A percentile compares a stretch with the other conserved stretches of the same genome.
Evolutionary conservation across 73 alveolate genomes (phyloP).

Genomic region (Strombidium stylifer): DNA sequence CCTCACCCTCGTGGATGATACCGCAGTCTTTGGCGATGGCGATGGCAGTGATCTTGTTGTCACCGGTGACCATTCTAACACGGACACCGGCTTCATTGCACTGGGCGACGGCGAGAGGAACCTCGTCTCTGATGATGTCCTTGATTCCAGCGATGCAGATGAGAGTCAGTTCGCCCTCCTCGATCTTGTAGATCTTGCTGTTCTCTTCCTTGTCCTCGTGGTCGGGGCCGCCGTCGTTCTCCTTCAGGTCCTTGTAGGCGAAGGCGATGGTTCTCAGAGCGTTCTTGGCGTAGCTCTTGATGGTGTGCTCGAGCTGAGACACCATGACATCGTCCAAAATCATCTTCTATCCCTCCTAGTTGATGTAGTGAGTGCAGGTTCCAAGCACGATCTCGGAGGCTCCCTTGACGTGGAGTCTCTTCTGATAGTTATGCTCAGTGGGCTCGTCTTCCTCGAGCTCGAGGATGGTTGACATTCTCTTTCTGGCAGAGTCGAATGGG

Average conservation of each 20-base stretch:
- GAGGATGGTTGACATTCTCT: conserved; percentile 87
- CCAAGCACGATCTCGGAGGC: conserved; percentile 66
- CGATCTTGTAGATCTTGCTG: conserved; percentile 7
- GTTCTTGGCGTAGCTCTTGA: conserved; percentile 75
- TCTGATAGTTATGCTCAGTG: conserved; percentile 31
- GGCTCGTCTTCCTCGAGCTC: conserved; percentile 21
- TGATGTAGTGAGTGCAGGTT: conserved; percentile 36
- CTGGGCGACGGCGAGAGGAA: conserved; percentile 74
- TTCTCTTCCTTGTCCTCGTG: conserved; percentile 39
- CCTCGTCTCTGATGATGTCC: conserved; percentile 89
- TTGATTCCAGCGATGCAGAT: conserved; percentile 84
- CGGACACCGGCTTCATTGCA: conserved; percentile 82
- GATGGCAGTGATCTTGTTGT: conserved; percentile 85
- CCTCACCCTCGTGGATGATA: conserved; percentile 56
- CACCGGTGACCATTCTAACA: conserved; percentile 97
- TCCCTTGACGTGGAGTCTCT: conserved; percentile 70
- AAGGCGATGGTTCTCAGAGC: conserved; percentile 79
- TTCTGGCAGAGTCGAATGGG: conserved; percentile 80
- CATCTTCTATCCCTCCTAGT: conserved; percentile 4
- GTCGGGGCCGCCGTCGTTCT: conserved; percentile 45
- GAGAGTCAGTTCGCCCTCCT: conserved; percentile 56
- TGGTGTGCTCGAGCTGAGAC: conserved; percentile 24
- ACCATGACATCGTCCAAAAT: conserved; percentile 3
- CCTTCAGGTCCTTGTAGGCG: conserved; percentile 74
- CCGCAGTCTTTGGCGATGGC: conserved; percentile 92